Evolutionary conservation across 768 basidiomycete species (phyloP), one percentile per base, ranked within the genome.

Genomic region (Termitomyces sp.): DNA sequence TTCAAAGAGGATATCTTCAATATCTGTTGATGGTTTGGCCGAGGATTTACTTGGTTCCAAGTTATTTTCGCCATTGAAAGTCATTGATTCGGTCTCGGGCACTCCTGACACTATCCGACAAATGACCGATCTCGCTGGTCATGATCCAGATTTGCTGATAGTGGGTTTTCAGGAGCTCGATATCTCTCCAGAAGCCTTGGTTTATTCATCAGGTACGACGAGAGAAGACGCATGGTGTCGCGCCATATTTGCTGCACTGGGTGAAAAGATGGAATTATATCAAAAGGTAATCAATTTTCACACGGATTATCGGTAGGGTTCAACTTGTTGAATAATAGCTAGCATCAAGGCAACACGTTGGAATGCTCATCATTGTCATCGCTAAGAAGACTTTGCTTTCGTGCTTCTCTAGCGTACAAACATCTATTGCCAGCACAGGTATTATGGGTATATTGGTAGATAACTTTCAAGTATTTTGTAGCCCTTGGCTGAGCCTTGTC

Each of bases 111-210:
- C 19, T 8, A 31, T 30, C 9, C 31, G 41, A 4, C 19, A 44
- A 30, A 46, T 23, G 21, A 9, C 21, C 30, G 43, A 54, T 12
- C 61, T 67, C 4, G 67, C 66, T 10, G 68, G 68, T 5, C 61
- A 69, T 8, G 78, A 81, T 58, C 84, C 87, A 10, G 90, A 93
- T 63, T 58, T 93, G 8, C 67, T 91, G 19, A 84, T 87, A n/a
- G 66, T 91, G 3, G 87, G 82, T 1, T 90, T 93, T 62, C 91
- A 93, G 68, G 91, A 93, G 64, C 70, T 91, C 3, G 91, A 93
- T 65, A 75, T 84, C 3, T 91, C 89, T 0, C 76, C 90, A 0
- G 89, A 91, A 68, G 88, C 91, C 9, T 71, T 92, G 54, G 65
- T 94, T 0, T 91, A 92, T 57, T 77, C 85, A 2, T 78, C 83